Evolutionary conservation across 495 filamentous ascomycete species (phyloP), one percentile per base, ranked within the genome.

Genomic region (Penicillium dipodomyicola): DNA sequence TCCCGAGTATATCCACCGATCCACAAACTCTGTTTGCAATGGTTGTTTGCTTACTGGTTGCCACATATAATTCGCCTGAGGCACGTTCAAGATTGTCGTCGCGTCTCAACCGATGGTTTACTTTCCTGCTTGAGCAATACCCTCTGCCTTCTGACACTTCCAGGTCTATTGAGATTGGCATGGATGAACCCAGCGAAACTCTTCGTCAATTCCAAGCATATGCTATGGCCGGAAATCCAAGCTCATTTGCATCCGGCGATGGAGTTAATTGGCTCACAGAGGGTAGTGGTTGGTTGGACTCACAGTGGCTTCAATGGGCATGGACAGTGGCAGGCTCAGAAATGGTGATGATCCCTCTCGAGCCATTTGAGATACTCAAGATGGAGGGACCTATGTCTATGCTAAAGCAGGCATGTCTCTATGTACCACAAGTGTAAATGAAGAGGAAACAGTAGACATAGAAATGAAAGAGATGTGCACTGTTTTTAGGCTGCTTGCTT

Each of bases 231-330:
- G 58, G 60, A 22, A 8, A 58, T 0, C 57, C 64, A 9, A n/a
- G 35, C 4, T 15, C 49, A 32, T 63, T 47, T 52, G 48, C 59
- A 30, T 27, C 37, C 14, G 29, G 43, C 9, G 61, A 60, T 56
- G 61, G 64, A 11, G 61, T 63, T 0, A 37, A 49, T 17, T 69
- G 66, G 66, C 50, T 69, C 23, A 42, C 61, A 10, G 57, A 59
- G 14, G 63, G 62, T 20, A 61, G 64, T 54, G 70, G 69, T 59
- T 79, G 76, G 76, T 56, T 79, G 29, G 65, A 70, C 30, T 60
- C 73, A 12, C 66, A 76, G 17, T 77, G 73, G 76, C 14, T 79
- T 43, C 67, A 70, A 33, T 77, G 76, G 74, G 67, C 71, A 15
- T 76, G 71, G 67, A 68, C 65, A 50, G 65, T 77, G 23, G 61